Evolutionary conservation across 2,329 filamentous ascomycete genomes (phyloP).

Genomic region (Diaporthe batatas): DNA sequence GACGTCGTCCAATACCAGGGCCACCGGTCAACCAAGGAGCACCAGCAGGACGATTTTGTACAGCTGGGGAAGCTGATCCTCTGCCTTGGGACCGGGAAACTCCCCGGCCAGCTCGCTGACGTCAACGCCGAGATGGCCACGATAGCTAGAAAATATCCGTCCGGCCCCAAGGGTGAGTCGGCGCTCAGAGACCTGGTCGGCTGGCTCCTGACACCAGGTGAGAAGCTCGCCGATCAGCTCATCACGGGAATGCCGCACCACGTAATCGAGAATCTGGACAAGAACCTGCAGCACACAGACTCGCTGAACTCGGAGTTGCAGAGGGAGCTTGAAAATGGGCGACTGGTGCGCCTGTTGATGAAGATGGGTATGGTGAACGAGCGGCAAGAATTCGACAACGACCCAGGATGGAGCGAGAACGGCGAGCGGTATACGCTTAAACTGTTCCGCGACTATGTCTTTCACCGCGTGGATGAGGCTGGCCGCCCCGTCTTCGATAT

Average conservation of each 20-base stretch:
- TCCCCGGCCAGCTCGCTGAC: constrained; percentile 65
- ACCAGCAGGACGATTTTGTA: constrained; percentile 89
- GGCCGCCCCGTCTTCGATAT: constrained; percentile 88
- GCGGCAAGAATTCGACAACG: constrained; percentile 84
- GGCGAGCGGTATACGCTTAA: constrained; percentile 94
- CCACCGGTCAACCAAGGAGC: constrained; percentile 75
- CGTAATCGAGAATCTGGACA: constrained; percentile 81
- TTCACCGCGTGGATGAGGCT: constrained; percentile 91
- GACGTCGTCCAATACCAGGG: constrained; percentile 89
- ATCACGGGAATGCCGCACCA: constrained; percentile 83
- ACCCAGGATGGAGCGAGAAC: constrained; percentile 88
- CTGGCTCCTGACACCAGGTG: constrained; percentile 80
- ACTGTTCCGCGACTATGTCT: constrained; percentile 96
- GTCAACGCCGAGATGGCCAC: constrained; percentile 64
- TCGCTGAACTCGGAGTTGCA: constrained; percentile 78
- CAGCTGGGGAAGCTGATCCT: constrained; percentile 88
- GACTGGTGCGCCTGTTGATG: constrained; percentile 81
- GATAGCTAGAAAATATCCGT: constrained; percentile 39
- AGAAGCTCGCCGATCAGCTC: constrained; percentile 84
- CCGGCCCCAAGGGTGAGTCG: constrained; percentile 39
- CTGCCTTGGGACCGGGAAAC: constrained; percentile 80
- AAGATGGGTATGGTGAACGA: constrained; percentile 94
- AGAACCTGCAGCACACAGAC: constrained; percentile 83
- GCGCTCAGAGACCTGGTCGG: constrained; percentile 83
- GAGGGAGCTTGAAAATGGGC: constrained; percentile 90